Percentiles rank a stretch among this genome's conserved stretches.
These are phyloP conservation scores for Populus davidiana DNA, from an alignment of 345 rosid species.

Conservation along the genomic window DNA sequence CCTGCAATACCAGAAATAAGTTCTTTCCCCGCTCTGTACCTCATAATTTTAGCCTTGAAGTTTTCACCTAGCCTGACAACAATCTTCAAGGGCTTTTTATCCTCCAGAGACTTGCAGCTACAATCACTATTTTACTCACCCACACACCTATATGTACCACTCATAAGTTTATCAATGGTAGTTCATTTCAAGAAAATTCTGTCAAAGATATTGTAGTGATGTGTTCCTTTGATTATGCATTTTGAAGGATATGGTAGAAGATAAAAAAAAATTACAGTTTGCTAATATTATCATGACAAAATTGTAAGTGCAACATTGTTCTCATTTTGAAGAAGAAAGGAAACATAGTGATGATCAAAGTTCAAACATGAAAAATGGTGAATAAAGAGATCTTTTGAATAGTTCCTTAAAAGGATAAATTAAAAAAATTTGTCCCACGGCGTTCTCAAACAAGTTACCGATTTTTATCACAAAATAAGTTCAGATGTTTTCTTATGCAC, in stretches of 20 bases:
- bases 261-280: not conserved
- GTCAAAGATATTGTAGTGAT: not conserved
- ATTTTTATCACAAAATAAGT: not conserved
- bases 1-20: not conserved
- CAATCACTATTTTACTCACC: not conserved
- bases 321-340: not conserved
- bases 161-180: not conserved
- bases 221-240: not conserved
- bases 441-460: not conserved
- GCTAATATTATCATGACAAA: not conserved
- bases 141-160: not conserved
- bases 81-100: not conserved
- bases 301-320: not conserved
- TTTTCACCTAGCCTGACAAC: not conserved
- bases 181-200: not conserved
- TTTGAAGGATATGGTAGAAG: not conserved
- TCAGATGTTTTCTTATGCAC: not conserved
- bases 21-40: not conserved
- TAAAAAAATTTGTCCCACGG: not conserved
- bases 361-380: not conserved
- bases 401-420: not conserved
- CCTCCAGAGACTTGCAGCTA: not conserved
- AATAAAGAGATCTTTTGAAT: not conserved
- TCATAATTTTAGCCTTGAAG: not conserved
- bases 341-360: not conserved